Conservation (phyloP, 2,329 filamentous ascomycete genomes). For the Trichothecium sympodiale region DNA sequence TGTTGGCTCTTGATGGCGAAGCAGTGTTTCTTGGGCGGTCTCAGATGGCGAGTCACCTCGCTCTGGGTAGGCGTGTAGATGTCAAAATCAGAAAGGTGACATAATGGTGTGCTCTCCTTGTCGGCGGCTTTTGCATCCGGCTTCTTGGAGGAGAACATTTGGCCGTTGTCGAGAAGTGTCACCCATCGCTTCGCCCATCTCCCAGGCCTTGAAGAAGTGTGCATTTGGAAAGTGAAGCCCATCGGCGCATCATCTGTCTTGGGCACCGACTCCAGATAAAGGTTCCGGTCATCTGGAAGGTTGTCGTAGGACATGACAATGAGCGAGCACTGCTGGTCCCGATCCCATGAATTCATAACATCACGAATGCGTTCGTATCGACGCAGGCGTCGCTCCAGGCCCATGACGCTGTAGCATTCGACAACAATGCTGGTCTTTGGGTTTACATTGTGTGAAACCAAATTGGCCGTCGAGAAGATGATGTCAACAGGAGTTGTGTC, state of each 20-base stretch:
- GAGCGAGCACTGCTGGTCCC: conserved; percentile 65
- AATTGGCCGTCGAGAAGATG: conserved; percentile 53
- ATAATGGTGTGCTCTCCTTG: conserved; percentile 61
- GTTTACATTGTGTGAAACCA: conserved; percentile 53
- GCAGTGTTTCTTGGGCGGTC: conserved; percentile 74
- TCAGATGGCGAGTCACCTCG: conserved; percentile 59
- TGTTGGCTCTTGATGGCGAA: conserved; percentile 89
- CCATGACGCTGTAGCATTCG: conserved; percentile 65
- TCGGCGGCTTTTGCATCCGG: conserved; percentile 42
- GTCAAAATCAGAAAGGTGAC: conserved; percentile 85
- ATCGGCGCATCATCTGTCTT: conserved; percentile 39
- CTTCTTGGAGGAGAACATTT: conserved; percentile 63
- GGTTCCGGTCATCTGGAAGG: conserved; percentile 42
- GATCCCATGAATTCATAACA: conserved; percentile 87
- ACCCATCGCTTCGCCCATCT: conserved; percentile 86
- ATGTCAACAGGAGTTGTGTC: conserved; percentile 68
- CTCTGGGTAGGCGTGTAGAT: conserved; percentile 68
- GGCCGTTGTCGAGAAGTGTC: conserved; percentile 62
- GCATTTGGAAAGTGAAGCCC: conserved; percentile 59
- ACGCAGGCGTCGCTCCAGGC: conserved; percentile 71
- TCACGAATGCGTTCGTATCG: conserved; percentile 80
- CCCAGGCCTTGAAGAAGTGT: conserved; percentile 69
- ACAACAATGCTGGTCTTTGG: conserved; percentile 58
- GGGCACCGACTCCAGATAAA: conserved; percentile 56
- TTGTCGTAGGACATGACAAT: conserved; percentile 51